Base-by-base conservation (phyloP, 148 eudicot species). In the Rheum nobile region DNA sequence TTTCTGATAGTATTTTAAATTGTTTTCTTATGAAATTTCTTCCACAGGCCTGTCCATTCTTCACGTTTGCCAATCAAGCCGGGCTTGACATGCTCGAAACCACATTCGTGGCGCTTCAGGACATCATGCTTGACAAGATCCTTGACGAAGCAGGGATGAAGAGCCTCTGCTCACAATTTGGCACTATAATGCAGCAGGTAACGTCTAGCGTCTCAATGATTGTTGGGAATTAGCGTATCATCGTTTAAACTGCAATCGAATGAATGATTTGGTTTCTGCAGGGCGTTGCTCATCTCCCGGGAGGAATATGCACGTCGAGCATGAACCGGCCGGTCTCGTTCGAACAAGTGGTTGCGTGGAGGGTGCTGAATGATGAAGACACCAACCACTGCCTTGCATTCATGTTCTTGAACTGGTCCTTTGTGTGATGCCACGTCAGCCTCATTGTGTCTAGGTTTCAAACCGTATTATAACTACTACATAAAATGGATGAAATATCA, bases 31-130 rank as follows among this genome's bases (percentile, higher is more conserved):
- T 29, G 46, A n/a, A 24, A 71, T 71, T 35, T 26, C 26, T 19
- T 47, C 50, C 77, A 75, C 84, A 87, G 90, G 83, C 84, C 44
- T 85, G 86, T 59, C 84, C 90, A 1, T 84, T 83, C 41, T 87
- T 87, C 72, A 87, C 88, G 26, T 87, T 87, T 52, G 90, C 85
- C 0, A 87, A 87, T 81, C 88, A 87, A 80, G 88, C 88, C 19
- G 90, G 90, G 37, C 86, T 87, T 5, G 90, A 87, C 80, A 87
- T 87, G 90, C 86, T 87, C 14, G 90, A 87, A 75, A 87, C 90
- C 28, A 87, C 90, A 22, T 81, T 87, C 2, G 86, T 87, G 38
- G 85, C 88, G 50, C 86, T 87, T 22, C 90, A 87, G 75, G 90
- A 87, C 75, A 83, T 87, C 59, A 79, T 83, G 85, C 82, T 87